These are phyloP conservation scores for Arabis alpina DNA, from an alignment of 345 rosid species.

Conservation along the genomic window DNA sequence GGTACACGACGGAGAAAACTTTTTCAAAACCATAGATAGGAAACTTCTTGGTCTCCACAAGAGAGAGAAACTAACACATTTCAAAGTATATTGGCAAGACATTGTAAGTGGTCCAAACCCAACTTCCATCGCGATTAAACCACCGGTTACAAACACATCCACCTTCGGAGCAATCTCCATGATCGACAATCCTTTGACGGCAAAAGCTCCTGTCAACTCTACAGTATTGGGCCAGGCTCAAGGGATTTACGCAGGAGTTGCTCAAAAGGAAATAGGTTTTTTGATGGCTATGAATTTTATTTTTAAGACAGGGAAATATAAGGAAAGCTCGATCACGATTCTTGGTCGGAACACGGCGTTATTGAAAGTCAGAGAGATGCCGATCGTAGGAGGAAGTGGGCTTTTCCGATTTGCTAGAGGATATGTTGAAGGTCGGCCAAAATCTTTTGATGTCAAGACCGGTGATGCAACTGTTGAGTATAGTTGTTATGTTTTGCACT, in stretches of 20 bases:
- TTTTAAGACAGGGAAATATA: constrained; percentile 69
- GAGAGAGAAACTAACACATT: constrained; percentile 69
- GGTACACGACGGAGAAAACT: constrained; percentile 30
- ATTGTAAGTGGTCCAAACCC: constrained; percentile 54
- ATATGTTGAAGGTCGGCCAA: constrained; percentile 59
- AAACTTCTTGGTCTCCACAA: constrained; percentile 42
- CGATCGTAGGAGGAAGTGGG: constrained; percentile 78
- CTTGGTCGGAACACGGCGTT: constrained; percentile 67
- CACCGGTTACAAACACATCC: constrained; percentile 44
- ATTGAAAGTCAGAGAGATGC: constrained; percentile 69
- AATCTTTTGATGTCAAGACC: constrained; percentile 41
- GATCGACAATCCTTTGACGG: constrained; percentile 75
- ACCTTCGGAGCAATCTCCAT: constrained; percentile 56
- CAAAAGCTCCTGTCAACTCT: constrained; percentile 57
- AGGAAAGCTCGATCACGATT: constrained; percentile 66
- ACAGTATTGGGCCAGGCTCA: constrained; percentile 73
- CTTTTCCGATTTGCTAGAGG: constrained; percentile 80
- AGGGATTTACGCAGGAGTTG: constrained; percentile 65
- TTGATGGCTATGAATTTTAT: constrained; percentile 75
- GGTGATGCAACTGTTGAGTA: constrained; percentile 61
- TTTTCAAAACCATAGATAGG: constrained; percentile 46
- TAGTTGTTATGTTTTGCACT: constrained; percentile 61
- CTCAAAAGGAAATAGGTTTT: constrained; percentile 60
- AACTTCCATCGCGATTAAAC: constrained; percentile 49
- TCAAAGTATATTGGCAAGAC: constrained; percentile 37